These are phyloP conservation scores for Aspergillus novofumigatus DNA, from an alignment of 2,329 filamentous ascomycete species.

Conservation along the genomic window DNA sequence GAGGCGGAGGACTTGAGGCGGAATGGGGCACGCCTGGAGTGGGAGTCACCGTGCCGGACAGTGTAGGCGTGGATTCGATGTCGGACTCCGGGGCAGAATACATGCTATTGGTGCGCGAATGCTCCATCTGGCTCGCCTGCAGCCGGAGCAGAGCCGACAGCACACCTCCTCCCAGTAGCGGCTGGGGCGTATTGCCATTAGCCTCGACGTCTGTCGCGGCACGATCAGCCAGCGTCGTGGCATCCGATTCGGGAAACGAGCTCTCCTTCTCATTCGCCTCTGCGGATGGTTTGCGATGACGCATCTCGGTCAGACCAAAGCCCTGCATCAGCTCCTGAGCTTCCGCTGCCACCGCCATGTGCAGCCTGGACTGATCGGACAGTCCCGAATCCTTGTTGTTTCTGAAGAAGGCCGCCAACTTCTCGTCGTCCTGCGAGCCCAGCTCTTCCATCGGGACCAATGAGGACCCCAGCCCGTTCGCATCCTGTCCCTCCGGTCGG, in stretches of 20 bases:
- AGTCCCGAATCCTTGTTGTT: background rate
- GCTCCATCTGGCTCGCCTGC: background rate
- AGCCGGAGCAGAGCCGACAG: conserved; percentile 5
- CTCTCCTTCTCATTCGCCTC: background rate
- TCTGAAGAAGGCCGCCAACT: conserved; percentile 4
- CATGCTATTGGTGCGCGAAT: conserved; percentile 2
- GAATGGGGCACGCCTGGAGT: background rate
- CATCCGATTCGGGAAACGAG: background rate
- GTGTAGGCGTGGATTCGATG: background rate
- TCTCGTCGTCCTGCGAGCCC: conserved; percentile 6
- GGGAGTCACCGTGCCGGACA: background rate
- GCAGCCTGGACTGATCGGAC: background rate
- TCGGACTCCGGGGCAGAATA: conserved; percentile 1
- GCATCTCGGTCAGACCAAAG: background rate
- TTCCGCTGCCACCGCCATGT: conserved; percentile 3
- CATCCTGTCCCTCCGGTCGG: background rate
- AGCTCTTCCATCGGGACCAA: conserved; percentile 5
- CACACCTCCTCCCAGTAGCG: conserved; percentile 4
- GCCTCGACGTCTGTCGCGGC: conserved; percentile 4
- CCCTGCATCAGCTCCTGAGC: conserved; percentile 5
- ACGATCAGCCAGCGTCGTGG: background rate
- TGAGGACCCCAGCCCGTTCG: conserved; percentile 1
- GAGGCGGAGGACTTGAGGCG: background rate
- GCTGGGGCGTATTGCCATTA: background rate
- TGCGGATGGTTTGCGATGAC: background rate